phyloP scores from a whole-genome alignment of 1,284 basidiomycete species.

The Trametes polyzona region DNA sequence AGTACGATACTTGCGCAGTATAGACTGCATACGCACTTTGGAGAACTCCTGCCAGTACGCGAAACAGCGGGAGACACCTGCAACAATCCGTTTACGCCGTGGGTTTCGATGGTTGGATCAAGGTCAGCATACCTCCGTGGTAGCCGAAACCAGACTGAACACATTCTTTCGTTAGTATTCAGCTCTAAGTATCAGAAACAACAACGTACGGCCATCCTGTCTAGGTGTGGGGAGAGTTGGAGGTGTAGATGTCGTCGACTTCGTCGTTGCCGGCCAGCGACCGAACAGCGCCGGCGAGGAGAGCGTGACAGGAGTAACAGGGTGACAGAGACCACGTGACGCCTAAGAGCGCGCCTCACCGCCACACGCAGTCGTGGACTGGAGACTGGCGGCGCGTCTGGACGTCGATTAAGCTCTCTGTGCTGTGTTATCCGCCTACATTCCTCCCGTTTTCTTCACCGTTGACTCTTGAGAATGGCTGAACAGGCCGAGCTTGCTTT shows the following conservation, averaged over 20 bases:
- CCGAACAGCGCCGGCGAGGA: background rate
- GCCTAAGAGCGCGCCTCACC: background rate
- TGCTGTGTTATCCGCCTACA: background rate
- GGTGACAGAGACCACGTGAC: constrained; percentile 8
- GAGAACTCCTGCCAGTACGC: constrained; percentile 92
- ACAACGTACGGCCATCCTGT: constrained; percentile 43
- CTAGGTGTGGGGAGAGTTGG: constrained; percentile 3
- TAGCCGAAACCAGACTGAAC: constrained; percentile 63
- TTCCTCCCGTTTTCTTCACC: background rate
- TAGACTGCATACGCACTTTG: constrained; percentile 52
- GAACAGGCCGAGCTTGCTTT: constrained; percentile 76
- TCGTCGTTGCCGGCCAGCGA: constrained; percentile 5
- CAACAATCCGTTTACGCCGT: constrained; percentile 16
- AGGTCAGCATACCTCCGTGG: constrained; percentile 55
- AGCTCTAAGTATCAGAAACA: background rate
- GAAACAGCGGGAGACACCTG: constrained; percentile 90
- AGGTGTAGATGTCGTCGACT: constrained; percentile 4
- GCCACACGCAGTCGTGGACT: background rate
- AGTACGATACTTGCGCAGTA: constrained; percentile 1
- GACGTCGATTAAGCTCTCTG: background rate
- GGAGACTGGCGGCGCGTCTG: background rate
- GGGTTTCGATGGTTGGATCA: background rate
- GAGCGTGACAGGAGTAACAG: constrained; percentile 7
- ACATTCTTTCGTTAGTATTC: background rate
- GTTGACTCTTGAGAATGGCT: constrained; percentile 43